Evolutionary conservation across 176 grass and related monocot genomes (phyloP).

Genomic region (Triticum urartu): DNA sequence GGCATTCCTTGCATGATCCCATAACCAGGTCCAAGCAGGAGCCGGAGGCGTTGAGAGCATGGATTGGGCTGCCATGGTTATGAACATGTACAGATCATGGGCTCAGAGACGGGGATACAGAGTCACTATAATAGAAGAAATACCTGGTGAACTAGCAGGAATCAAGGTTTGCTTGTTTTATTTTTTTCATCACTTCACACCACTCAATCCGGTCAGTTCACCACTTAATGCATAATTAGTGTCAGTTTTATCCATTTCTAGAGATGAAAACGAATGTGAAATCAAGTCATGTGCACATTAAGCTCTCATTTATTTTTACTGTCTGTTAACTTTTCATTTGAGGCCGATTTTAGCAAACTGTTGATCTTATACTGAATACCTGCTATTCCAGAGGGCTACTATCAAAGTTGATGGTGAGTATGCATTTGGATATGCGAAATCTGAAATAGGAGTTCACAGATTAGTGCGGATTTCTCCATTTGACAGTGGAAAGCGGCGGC

Average conservation of each 20-base stretch:
- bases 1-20: conserved; percentile 22
- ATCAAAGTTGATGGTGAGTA: conserved; percentile 91
- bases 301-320: not conserved
- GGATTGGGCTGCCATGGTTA: conserved; percentile 92
- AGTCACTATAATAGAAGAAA: conserved; percentile 83
- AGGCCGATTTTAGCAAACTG: not conserved
- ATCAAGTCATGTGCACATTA: conserved; percentile 3
- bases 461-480: conserved; percentile 95
- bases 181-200: conserved; percentile 8
- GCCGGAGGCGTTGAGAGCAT: conserved; percentile 96
- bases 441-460: conserved; percentile 87
- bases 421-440: conserved; percentile 91
- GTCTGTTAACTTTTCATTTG: not conserved
- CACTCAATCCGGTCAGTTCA: not conserved
- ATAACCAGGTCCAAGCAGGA: conserved; percentile 83
- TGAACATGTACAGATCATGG: conserved; percentile 92
- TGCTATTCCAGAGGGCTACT: conserved; percentile 74
- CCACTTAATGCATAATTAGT: not conserved
- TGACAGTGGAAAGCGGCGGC: conserved; percentile 80
- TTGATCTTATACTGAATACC: not conserved
- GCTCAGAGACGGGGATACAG: conserved; percentile 66
- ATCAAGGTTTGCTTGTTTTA: conserved; percentile 76
- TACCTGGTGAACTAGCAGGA: conserved; percentile 92
- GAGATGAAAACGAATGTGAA: not conserved
- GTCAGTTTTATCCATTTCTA: conserved; percentile 1